Evolutionary conservation across 179 eudicot genomes (phyloP).

Genomic region (Sideroxylon spinosum): DNA sequence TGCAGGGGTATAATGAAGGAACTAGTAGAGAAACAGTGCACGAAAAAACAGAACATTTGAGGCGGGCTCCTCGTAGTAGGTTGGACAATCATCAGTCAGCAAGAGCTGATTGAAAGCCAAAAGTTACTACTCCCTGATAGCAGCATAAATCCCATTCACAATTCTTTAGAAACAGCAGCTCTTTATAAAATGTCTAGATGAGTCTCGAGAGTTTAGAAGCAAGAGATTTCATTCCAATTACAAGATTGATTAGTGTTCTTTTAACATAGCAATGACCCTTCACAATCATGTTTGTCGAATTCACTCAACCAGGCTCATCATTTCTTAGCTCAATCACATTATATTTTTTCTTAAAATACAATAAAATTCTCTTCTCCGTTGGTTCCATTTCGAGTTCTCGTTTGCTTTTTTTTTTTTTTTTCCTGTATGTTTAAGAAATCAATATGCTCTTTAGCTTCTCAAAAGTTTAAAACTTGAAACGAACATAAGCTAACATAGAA

Average conservation of each 20-base stretch:
- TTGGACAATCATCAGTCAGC: neutral
- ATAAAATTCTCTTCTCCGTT: neutral
- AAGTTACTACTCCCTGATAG: neutral
- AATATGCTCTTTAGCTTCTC: neutral
- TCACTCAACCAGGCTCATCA: neutral
- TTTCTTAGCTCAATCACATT: neutral
- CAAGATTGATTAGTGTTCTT: neutral
- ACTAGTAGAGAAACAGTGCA: too few species aligned
- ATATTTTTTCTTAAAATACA: neutral
- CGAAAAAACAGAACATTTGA: neutral
- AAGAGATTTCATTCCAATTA: neutral
- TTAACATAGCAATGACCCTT: slow-evolving; percentile 1
- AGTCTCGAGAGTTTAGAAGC: neutral
- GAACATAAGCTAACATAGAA: too few species aligned
- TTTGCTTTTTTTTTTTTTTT: too few species aligned
- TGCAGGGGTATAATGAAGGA: too few species aligned
- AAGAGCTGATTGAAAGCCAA: neutral
- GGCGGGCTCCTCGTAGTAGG: too few species aligned
- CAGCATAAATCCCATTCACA: neutral
- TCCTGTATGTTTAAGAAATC: neutral
- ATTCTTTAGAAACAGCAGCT: neutral
- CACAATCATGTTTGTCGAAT: neutral
- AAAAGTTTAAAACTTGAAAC: too few species aligned
- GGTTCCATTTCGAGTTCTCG: neutral
- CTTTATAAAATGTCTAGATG: neutral